A percentile compares a stretch with the other conserved stretches of the same genome.
phyloP scores from a whole-genome alignment of 495 filamentous ascomycete genomes.

The Arthonia radiata region DNA sequence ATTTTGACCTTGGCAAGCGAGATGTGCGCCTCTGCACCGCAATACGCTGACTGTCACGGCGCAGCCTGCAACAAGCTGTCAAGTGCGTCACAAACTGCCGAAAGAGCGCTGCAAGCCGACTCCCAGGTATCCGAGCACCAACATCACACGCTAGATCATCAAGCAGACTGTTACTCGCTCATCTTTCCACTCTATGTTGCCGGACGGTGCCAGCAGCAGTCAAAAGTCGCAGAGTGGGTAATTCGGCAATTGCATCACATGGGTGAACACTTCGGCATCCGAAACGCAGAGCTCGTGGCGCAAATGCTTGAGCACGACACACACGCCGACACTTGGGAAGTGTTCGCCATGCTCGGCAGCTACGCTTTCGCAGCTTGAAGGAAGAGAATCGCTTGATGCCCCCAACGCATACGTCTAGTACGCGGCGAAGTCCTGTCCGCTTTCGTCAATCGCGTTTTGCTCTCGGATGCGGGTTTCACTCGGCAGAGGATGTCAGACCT shows the following conservation, averaged over 20 bases:
- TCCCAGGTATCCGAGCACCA: no score
- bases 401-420: not conserved
- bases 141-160: conserved; percentile 4
- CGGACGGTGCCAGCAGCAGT: conserved; percentile 2
- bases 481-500: not conserved
- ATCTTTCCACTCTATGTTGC: conserved; percentile 13
- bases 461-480: not conserved
- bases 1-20: conserved; percentile 8
- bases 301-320: conserved; percentile 6
- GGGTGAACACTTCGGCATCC: conserved; percentile 8
- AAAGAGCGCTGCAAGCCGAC: no score
- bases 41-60: conserved; percentile 7
- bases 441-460: not conserved
- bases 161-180: conserved; percentile 9
- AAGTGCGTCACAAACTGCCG: no score
- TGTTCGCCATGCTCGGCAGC: conserved; percentile 15
- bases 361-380: conserved; percentile 11
- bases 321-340: conserved; percentile 8
- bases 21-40: conserved; percentile 12
- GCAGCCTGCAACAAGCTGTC: conserved; percentile 2
- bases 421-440: not conserved
- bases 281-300: conserved; percentile 8
- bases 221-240: conserved; percentile 9
- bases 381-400: not conserved
- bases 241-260: conserved; percentile 10